Evolutionary conservation across 2,329 filamentous ascomycete genomes (phyloP).

Genomic region (Aspergillus awamori): DNA sequence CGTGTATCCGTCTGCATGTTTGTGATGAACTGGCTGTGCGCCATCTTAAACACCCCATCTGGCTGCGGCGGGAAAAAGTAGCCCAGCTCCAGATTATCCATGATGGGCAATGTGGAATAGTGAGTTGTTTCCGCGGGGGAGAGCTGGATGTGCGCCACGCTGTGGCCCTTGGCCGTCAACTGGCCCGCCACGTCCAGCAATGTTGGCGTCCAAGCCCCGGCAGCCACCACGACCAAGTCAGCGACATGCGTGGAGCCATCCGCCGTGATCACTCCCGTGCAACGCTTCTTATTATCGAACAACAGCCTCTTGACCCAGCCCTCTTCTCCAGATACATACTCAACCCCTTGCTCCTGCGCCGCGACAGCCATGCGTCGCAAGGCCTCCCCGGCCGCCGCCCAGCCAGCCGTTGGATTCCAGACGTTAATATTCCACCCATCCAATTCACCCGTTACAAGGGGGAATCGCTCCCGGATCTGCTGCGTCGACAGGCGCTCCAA

Average conservation of each 20-base stretch:
- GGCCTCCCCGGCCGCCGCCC: background rate
- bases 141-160: background rate
- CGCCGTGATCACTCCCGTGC: background rate
- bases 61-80: conserved; percentile 6
- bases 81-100: conserved; percentile 8
- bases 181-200: background rate
- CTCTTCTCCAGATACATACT: background rate
- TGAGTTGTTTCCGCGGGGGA: background rate
- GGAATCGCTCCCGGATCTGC: background rate
- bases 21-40: conserved; percentile 10
- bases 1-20: background rate
- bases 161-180: background rate
- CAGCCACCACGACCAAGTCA: background rate
- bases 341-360: conserved; percentile 1
- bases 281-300: background rate
- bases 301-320: background rate
- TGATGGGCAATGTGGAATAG: background rate
- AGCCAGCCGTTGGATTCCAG: background rate
- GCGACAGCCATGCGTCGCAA: background rate
- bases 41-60: conserved; percentile 3
- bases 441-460: background rate
- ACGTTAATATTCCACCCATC: background rate
- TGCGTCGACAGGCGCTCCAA: background rate
- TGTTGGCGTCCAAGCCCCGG: background rate
- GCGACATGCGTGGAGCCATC: background rate